phyloP scores from a whole-genome alignment of 2,329 filamentous ascomycete species.

The Talaromyces rugulosus region DNA sequence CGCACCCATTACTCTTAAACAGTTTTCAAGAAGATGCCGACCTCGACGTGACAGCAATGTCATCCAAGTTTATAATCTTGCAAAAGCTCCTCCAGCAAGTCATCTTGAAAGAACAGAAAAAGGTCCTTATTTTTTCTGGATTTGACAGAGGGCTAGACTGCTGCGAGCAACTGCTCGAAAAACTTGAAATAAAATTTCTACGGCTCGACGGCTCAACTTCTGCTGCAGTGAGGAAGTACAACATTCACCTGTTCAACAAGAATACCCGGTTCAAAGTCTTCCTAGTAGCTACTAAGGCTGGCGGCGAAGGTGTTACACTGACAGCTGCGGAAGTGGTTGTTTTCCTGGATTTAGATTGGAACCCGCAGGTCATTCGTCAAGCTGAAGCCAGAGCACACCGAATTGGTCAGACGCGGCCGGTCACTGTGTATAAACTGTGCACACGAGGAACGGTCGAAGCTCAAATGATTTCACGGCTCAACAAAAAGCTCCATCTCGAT shows the following conservation, averaged over 20 bases:
- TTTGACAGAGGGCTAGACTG: constrained; percentile 51
- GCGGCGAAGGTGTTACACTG: constrained; percentile 54
- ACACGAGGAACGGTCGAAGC: constrained; percentile 56
- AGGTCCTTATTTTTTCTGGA: constrained; percentile 55
- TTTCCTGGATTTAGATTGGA: constrained; percentile 55
- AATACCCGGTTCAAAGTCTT: constrained; percentile 49
- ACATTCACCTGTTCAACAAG: constrained; percentile 52
- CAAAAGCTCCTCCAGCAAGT: constrained; percentile 38
- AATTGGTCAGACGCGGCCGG: constrained; percentile 52
- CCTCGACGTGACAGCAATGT: constrained; percentile 31
- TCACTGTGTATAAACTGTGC: constrained; percentile 54
- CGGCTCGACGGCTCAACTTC: constrained; percentile 50
- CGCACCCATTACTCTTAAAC: constrained; percentile 51
- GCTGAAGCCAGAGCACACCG: constrained; percentile 53
- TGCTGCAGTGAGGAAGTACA: constrained; percentile 48
- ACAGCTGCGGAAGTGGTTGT: constrained; percentile 53
- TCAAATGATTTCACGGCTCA: constrained; percentile 55
- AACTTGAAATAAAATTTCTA: constrained; percentile 38
- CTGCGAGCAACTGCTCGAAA: constrained; percentile 48
- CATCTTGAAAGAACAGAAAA: constrained; percentile 25
- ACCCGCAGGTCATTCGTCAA: constrained; percentile 51
- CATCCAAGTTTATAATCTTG: constrained; percentile 55
- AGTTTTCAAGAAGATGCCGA: constrained; percentile 37
- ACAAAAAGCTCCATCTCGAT: constrained; percentile 60
- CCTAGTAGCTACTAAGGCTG: constrained; percentile 53